A percentile compares a stretch with the other conserved stretches of the same genome.
Conservation (phyloP, 208 protist species). For the Tritrichomonas musculus region DNA sequence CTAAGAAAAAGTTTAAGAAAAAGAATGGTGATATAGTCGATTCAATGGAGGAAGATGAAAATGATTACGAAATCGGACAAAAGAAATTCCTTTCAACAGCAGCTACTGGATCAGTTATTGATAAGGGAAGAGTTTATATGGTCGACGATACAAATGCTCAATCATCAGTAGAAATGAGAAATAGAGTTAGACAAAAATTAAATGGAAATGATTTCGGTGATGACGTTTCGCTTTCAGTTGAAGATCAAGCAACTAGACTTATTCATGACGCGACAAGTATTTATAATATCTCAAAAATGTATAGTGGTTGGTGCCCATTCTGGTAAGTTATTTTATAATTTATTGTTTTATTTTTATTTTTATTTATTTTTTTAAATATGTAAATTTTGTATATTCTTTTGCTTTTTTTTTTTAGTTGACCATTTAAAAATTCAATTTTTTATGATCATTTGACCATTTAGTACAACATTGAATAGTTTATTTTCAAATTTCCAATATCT, state of each 20-base stretch:
- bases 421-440: no score
- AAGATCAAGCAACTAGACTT: not conserved
- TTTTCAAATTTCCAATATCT: no score
- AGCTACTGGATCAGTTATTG: slow-evolving; percentile 10
- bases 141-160: not conserved
- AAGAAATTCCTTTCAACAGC: not conserved
- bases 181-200: not conserved
- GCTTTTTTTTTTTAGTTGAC: no score
- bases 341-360: no score
- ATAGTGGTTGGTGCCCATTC: slow-evolving; percentile 22
- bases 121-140: not conserved
- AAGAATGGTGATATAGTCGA: no score
- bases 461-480: no score
- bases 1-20: no score
- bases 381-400: no score
- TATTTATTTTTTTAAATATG: no score
- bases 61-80: no score
- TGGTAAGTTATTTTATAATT: not conserved
- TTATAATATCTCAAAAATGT: not conserved
- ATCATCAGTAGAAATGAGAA: not conserved
- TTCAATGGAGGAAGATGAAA: no score
- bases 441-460: no score
- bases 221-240: not conserved
- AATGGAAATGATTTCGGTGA: not conserved
- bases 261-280: not conserved